Conservation (phyloP, 78 protist species). For the Speleostelium caveatum region DNA sequence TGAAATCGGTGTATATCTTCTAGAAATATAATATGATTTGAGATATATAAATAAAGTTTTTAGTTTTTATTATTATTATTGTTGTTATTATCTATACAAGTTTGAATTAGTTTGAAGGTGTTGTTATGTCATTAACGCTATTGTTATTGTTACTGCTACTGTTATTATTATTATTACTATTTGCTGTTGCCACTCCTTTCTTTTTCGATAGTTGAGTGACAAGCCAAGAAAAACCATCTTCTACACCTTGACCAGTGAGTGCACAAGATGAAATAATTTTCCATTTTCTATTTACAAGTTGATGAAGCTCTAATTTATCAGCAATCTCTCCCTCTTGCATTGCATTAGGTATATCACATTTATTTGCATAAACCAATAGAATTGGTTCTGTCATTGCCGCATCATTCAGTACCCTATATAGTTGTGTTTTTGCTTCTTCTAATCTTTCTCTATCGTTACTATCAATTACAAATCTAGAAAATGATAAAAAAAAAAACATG, state of each 20-base stretch:
- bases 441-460: conserved; percentile 83
- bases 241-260: conserved; percentile 63
- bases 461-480: too few relatives aligned
- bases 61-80: not conserved
- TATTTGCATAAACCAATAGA: conserved; percentile 75
- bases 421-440: conserved; percentile 79
- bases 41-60: not conserved
- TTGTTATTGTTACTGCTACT: not conserved
- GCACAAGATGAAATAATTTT: conserved; percentile 59
- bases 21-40: too few relatives aligned
- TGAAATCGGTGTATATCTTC: too few relatives aligned
- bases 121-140: not conserved
- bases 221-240: conserved; percentile 78
- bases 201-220: conserved; percentile 5
- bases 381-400: conserved; percentile 69
- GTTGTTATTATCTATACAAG: too few relatives aligned
- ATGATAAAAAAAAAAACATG: too few relatives aligned
- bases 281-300: conserved; percentile 75
- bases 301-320: conserved; percentile 50
- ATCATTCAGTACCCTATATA: conserved; percentile 66
- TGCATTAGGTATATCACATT: conserved; percentile 77
- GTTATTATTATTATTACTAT: not conserved
- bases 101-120: too few relatives aligned
- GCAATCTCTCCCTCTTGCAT: conserved; percentile 73
- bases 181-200: not conserved